A percentile compares a stretch with the other conserved stretches of the same genome.
Evolutionary conservation across 2,329 filamentous ascomycete species (phyloP).

Genomic region (Aschersonia sp.): DNA sequence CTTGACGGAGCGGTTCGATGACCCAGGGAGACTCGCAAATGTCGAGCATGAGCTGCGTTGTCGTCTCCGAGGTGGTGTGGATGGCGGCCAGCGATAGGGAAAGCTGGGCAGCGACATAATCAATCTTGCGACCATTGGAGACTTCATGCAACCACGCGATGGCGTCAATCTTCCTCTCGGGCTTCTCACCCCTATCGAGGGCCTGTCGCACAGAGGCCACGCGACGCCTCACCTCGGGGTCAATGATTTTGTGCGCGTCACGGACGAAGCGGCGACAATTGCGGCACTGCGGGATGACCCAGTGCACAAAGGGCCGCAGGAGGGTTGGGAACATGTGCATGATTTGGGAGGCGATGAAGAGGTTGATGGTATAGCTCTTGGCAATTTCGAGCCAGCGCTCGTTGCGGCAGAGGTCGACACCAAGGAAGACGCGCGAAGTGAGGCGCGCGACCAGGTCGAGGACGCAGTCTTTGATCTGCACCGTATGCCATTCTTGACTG

Average conservation of each 20-base stretch:
- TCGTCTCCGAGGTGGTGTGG: conserved; percentile 31
- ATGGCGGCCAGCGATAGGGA: conserved; percentile 30
- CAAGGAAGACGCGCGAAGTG: conserved; percentile 23
- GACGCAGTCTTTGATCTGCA: background rate
- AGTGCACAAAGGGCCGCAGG: conserved; percentile 25
- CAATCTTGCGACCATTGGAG: conserved; percentile 12
- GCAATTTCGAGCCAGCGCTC: conserved; percentile 28
- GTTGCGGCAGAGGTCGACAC: conserved; percentile 23
- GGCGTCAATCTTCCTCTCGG: conserved; percentile 23
- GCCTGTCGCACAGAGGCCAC: background rate
- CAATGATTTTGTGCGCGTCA: background rate
- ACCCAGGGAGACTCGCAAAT: conserved; percentile 25
- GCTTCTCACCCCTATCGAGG: conserved; percentile 9
- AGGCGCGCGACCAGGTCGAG: conserved; percentile 1
- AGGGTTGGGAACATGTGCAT: conserved; percentile 27
- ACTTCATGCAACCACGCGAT: conserved; percentile 39
- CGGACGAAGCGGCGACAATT: background rate
- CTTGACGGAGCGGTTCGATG: conserved; percentile 23
- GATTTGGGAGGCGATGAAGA: conserved; percentile 10
- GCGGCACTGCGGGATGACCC: background rate
- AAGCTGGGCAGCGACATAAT: conserved; percentile 7
- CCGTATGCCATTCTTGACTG: background rate
- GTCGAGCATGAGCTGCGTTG: conserved; percentile 5
- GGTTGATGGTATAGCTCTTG: conserved; percentile 23
- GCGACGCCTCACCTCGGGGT: background rate